Percentiles rank a stretch among this genome's conserved stretches.
Conservation (phyloP, 768 basidiomycete genomes). For the Suillus discolor region DNA sequence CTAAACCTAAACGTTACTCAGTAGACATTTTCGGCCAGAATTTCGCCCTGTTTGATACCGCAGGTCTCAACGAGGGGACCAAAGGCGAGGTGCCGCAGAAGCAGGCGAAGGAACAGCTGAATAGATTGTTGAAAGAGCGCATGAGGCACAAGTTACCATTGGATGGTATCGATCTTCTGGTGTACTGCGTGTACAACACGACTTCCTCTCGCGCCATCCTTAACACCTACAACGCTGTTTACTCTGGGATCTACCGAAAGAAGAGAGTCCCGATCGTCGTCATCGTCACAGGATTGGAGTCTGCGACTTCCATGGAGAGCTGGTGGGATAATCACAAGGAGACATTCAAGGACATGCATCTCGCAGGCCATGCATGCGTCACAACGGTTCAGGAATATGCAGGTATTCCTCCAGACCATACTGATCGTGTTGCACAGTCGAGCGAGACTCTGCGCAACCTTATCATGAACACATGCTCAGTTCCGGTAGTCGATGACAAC, state of each 20-base stretch:
- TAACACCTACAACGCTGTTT: conserved; percentile 41
- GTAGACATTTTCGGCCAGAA: conserved; percentile 7
- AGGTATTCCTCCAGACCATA: neutral
- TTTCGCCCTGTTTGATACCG: conserved; percentile 37
- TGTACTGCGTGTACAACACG: conserved; percentile 39
- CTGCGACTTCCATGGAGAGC: conserved; percentile 23
- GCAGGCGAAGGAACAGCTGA: conserved; percentile 20
- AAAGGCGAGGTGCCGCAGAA: conserved; percentile 10
- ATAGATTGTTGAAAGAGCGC: conserved; percentile 20
- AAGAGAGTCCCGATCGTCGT: conserved; percentile 39
- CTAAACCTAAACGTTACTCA: neutral
- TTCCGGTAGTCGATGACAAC: neutral
- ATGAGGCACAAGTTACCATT: conserved; percentile 6
- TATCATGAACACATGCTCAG: conserved; percentile 21
- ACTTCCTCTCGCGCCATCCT: conserved; percentile 28
- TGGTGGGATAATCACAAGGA: conserved; percentile 39
- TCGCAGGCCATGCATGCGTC: conserved; percentile 42
- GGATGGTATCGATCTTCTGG: conserved; percentile 31
- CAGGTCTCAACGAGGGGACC: conserved; percentile 36
- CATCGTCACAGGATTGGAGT: conserved; percentile 43
- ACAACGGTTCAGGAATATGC: conserved; percentile 30
- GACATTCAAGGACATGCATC: conserved; percentile 20
- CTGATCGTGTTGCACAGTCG: conserved; percentile 16
- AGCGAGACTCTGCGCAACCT: conserved; percentile 23
- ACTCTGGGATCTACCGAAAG: conserved; percentile 37